phyloP scores from a whole-genome alignment of 495 filamentous ascomycete genomes.

The Penicillium lagena region DNA sequence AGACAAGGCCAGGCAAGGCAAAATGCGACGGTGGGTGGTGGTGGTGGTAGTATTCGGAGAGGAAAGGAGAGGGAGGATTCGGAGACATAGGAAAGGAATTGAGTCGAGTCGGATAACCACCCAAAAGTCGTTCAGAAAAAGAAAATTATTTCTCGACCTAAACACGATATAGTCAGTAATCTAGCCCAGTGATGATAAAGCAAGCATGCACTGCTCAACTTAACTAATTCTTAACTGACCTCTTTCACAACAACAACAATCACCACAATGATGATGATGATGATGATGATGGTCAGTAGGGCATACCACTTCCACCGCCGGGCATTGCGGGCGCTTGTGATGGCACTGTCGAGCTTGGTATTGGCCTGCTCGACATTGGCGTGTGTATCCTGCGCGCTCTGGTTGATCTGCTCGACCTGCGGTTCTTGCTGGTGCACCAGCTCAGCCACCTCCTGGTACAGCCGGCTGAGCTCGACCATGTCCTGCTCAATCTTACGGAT shows the following conservation, averaged over 20 bases:
- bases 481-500: constrained; percentile 87
- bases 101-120: too few species aligned
- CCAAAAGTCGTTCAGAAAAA: too few species aligned
- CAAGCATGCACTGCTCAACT: too few species aligned
- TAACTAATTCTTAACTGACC: too few species aligned
- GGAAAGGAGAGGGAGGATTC: too few species aligned
- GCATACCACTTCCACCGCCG: constrained; percentile 99
- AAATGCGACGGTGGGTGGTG: background rate
- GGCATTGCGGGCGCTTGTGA: constrained; percentile 69
- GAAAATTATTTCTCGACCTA: too few species aligned
- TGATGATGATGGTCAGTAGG: constrained; percentile 69
- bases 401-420: constrained; percentile 68
- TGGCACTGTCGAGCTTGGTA: constrained; percentile 67
- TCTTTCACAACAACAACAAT: too few species aligned
- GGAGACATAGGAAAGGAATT: too few species aligned
- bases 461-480: constrained; percentile 74
- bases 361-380: constrained; percentile 77
- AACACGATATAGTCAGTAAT: too few species aligned
- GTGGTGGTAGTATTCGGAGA: too few species aligned
- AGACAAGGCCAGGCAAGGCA: background rate
- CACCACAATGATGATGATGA: constrained; percentile 10
- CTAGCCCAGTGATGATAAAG: too few species aligned
- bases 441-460: constrained; percentile 81
- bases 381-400: constrained; percentile 71
- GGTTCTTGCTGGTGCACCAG: constrained; percentile 79